phyloP scores from a whole-genome alignment of 2,329 filamentous ascomycete species.

The Paraphoma sp. region DNA sequence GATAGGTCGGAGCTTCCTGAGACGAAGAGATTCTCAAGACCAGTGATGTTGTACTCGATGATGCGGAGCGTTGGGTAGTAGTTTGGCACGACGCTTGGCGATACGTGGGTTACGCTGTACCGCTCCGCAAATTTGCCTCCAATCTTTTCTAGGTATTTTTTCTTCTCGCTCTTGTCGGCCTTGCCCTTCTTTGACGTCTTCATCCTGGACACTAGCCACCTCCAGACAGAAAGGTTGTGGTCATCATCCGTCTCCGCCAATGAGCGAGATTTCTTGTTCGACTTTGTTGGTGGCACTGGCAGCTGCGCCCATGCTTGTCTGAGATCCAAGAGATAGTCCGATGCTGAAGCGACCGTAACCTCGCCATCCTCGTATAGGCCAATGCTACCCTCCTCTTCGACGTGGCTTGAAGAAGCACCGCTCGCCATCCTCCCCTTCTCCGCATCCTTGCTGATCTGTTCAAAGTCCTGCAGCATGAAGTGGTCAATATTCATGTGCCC shows the following conservation, averaged over 20 bases:
- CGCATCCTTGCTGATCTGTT: conserved; percentile 71
- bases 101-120: conserved; percentile 80
- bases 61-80: conserved; percentile 90
- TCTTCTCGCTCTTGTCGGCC: conserved; percentile 51
- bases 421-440: conserved; percentile 51
- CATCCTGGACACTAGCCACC: conserved; percentile 22
- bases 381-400: conserved; percentile 31
- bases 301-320: conserved; percentile 79
- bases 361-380: conserved; percentile 50
- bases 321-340: conserved; percentile 80
- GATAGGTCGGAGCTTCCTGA: conserved; percentile 4
- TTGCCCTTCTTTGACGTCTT: conserved; percentile 24
- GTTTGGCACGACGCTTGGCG: conserved; percentile 89
- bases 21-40: conserved; percentile 63
- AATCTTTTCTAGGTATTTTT: conserved; percentile 70
- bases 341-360: conserved; percentile 71
- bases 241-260: conserved; percentile 21
- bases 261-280: conserved; percentile 21
- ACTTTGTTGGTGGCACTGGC: conserved; percentile 54
- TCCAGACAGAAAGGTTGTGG: conserved; percentile 25
- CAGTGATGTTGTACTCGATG: conserved; percentile 91
- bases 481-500: conserved; percentile 99
- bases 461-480: conserved; percentile 88
- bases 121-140: conserved; percentile 84
- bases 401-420: conserved; percentile 18